Conservation (phyloP, 2,329 filamentous ascomycete species). For the Colletotrichum gloeosporioides region DNA sequence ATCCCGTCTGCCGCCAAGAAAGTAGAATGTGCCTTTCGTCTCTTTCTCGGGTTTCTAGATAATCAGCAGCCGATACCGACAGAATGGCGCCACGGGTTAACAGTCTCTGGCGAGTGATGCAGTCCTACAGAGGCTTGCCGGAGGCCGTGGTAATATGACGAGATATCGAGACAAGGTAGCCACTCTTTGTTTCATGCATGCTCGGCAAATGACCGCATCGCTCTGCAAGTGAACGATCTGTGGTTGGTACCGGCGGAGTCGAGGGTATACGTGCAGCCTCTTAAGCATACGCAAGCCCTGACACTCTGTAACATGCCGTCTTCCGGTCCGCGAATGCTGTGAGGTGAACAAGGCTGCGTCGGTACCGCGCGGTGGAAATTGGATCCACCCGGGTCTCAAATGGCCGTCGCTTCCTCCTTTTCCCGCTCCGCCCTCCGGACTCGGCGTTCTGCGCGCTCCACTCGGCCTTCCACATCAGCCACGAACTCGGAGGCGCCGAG, state of each 20-base stretch:
- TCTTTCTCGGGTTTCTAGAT: not conserved
- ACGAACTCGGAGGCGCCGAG: conserved; percentile 72
- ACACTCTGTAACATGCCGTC: not conserved
- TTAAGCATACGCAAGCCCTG: not conserved
- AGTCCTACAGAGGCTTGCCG: not conserved
- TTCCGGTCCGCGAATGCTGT: not conserved
- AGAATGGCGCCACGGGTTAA: not conserved
- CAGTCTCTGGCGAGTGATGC: not conserved
- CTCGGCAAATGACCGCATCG: not conserved
- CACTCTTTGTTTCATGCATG: not conserved
- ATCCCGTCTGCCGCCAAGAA: not conserved
- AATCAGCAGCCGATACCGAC: not conserved
- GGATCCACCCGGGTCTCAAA: not conserved
- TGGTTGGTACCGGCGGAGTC: not conserved
- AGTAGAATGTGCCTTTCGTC: not conserved
- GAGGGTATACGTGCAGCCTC: not conserved
- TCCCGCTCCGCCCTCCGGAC: conserved; percentile 69
- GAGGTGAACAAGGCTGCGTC: not conserved
- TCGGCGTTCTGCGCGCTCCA: conserved; percentile 69
- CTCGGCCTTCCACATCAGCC: conserved; percentile 72
- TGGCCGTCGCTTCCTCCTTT: conserved; percentile 47
- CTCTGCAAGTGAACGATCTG: not conserved
- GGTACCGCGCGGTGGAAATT: not conserved
- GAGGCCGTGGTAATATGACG: not conserved
- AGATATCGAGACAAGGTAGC: not conserved